phyloP scores from a whole-genome alignment of 1,139 yeast genomes.

The Meyerozyma smithsonii region DNA sequence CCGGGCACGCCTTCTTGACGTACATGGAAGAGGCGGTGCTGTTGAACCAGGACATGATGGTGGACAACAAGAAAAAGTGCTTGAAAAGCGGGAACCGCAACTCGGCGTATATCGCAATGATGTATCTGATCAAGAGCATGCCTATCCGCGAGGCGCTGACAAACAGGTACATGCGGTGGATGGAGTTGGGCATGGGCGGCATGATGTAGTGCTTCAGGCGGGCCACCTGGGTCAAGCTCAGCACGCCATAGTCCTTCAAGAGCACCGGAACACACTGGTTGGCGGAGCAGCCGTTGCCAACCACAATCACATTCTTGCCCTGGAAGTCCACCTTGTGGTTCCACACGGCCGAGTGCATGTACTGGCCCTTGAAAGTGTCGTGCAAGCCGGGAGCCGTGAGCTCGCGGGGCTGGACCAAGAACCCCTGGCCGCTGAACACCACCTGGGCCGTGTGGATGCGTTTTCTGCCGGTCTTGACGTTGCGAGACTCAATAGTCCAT shows the following conservation, averaged over 20 bases:
- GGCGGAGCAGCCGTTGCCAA: constrained; percentile 23
- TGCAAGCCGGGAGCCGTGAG: constrained; percentile 21
- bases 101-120: constrained; percentile 11
- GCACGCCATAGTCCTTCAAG: constrained; percentile 8
- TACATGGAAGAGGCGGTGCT: constrained; percentile 2
- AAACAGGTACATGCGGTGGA: constrained; percentile 8
- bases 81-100: constrained; percentile 11
- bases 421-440: constrained; percentile 11
- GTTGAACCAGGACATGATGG: neutral
- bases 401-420: constrained; percentile 9
- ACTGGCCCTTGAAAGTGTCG: constrained; percentile 38
- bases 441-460: constrained; percentile 10
- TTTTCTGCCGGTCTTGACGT: constrained; percentile 10
- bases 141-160: constrained; percentile 9
- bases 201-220: constrained; percentile 13
- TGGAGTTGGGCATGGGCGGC: constrained; percentile 12
- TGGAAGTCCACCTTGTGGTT: constrained; percentile 35
- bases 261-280: constrained; percentile 18
- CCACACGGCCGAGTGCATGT: constrained; percentile 48
- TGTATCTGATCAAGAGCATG: constrained; percentile 9
- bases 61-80: constrained; percentile 7
- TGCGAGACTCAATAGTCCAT: constrained; percentile 6
- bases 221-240: constrained; percentile 11
- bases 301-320: constrained; percentile 19
- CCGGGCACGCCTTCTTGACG: constrained; percentile 9